Conservation (phyloP, 192 early-diverging fungal species). For the Coemansia pectinata region DNA sequence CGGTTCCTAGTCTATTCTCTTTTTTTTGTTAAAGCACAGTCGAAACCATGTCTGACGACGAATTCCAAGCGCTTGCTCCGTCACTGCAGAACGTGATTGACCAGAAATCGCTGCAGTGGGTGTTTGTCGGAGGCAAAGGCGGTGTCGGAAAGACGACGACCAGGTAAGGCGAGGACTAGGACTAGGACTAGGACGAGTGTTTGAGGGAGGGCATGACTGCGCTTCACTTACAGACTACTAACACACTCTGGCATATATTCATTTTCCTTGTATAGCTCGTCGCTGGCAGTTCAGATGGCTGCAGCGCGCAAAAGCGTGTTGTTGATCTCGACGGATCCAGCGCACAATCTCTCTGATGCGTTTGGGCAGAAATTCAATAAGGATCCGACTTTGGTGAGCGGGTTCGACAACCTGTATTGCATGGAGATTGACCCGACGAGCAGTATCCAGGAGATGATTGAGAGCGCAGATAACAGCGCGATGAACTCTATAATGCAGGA, state of each 20-base stretch:
- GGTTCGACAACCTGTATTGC: slow-evolving; percentile 93
- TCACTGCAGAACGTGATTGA: slow-evolving; percentile 95
- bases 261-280: slow-evolving; percentile 65
- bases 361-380: slow-evolving; percentile 99
- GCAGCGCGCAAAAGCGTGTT: slow-evolving; percentile 90
- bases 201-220: background rate
- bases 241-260: background rate
- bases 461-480: slow-evolving; percentile 70
- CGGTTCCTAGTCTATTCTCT: background rate
- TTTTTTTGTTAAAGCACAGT: background rate
- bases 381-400: slow-evolving; percentile 90
- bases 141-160: slow-evolving; percentile 95
- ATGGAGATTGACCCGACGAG: slow-evolving; percentile 99
- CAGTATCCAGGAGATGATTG: slow-evolving; percentile 99
- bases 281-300: slow-evolving; percentile 90
- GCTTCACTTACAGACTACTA: background rate
- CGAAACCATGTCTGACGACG: slow-evolving; percentile 62
- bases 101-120: slow-evolving; percentile 95
- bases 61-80: slow-evolving; percentile 74
- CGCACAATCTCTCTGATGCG: slow-evolving; percentile 98
- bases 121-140: slow-evolving; percentile 99
- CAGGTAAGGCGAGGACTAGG: slow-evolving; percentile 31
- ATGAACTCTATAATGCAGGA: slow-evolving; percentile 94
- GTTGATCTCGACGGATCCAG: slow-evolving; percentile 98
- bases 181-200: background rate